Percentiles rank a stretch among this genome's conserved stretches.
phyloP scores from a whole-genome alignment of 352 stramenopile species.

The Blastocystis sp. region DNA sequence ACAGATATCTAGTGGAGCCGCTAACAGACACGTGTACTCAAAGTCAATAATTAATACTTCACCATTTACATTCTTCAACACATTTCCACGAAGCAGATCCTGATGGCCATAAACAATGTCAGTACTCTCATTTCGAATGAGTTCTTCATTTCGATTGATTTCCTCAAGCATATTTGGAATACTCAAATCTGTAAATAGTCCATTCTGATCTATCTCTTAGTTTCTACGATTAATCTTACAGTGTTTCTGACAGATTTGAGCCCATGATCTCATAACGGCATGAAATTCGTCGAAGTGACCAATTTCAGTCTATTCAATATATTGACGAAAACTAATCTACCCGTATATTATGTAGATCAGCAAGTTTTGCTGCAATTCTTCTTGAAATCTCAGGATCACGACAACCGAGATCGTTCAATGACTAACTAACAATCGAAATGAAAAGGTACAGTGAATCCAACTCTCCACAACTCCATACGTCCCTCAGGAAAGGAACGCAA shows the following conservation, averaged over 20 bases:
- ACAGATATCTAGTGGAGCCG: constrained; percentile 33
- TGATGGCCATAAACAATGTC: constrained; percentile 55
- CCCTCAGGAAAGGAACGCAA: constrained; percentile 32
- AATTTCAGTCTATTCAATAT: neutral
- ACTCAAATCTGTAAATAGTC: neutral
- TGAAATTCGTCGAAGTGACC: neutral
- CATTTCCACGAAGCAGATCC: constrained; percentile 57
- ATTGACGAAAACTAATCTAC: neutral
- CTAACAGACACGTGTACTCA: constrained; percentile 35
- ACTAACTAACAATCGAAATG: neutral
- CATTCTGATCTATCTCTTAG: neutral
- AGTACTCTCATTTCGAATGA: constrained; percentile 36
- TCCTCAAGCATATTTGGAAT: neutral
- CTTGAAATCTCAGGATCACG: constrained; percentile 23
- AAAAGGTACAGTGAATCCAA: neutral
- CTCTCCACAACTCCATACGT: constrained; percentile 19
- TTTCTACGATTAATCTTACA: neutral
- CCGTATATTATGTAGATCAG: constrained; percentile 27
- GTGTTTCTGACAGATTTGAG: neutral
- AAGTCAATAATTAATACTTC: constrained; percentile 43
- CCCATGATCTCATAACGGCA: neutral
- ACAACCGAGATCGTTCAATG: constrained; percentile 24
- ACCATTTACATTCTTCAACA: neutral
- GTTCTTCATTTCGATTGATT: neutral
- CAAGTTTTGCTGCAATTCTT: constrained; percentile 11